A percentile compares a stretch with the other conserved stretches of the same genome.
Conservation (phyloP, 345 rosid species). For the Sonneratia alba region DNA sequence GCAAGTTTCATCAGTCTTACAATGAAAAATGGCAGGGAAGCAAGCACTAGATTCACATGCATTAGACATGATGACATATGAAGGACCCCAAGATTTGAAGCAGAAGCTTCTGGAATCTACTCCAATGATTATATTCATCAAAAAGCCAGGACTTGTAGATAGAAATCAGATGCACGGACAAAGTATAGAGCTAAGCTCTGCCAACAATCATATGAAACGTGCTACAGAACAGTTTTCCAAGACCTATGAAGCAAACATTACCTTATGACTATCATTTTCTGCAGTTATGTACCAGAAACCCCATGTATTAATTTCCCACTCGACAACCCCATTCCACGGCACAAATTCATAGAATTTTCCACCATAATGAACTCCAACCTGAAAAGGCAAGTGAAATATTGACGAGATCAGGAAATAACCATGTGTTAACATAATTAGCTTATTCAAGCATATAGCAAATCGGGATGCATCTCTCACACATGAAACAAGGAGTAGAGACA, state of each 20-base stretch:
- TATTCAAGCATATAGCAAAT: background rate
- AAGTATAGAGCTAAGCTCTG: background rate
- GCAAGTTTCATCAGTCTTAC: background rate
- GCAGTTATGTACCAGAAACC: constrained; percentile 76
- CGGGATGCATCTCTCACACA: background rate
- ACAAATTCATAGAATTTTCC: constrained; percentile 82
- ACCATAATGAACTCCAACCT: constrained; percentile 86
- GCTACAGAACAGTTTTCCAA: background rate
- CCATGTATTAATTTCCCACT: constrained; percentile 78
- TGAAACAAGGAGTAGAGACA: background rate
- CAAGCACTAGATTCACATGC: background rate
- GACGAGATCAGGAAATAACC: background rate
- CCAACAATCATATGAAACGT: background rate
- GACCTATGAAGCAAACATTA: constrained; percentile 12
- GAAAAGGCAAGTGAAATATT: constrained; percentile 15
- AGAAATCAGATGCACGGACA: background rate
- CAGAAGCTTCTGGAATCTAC: background rate
- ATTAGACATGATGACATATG: background rate
- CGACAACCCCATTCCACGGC: constrained; percentile 75
- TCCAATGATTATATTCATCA: background rate
- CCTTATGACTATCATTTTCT: constrained; percentile 65
- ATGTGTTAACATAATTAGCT: background rate
- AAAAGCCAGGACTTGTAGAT: background rate
- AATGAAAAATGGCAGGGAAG: background rate
- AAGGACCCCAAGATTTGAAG: background rate